phyloP scores from a whole-genome alignment of 202 grass and related monocot species.

The Bolboschoenoplectus hybrid region DNA sequence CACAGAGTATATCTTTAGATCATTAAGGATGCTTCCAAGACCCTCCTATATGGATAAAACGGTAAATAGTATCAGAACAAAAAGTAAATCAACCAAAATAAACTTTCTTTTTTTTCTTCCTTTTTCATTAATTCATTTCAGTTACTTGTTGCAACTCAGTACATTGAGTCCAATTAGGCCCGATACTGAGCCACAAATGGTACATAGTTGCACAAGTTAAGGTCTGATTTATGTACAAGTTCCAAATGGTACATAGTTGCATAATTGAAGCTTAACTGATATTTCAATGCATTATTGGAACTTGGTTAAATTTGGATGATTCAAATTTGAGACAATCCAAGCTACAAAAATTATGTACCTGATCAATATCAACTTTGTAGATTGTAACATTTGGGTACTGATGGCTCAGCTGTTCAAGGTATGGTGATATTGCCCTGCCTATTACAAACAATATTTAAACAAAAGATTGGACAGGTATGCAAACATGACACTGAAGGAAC shows the following conservation, averaged over 20 bases:
- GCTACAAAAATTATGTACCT: constrained; percentile 43
- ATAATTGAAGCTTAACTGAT: not conserved
- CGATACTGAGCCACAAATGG: not conserved
- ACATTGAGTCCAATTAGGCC: not conserved
- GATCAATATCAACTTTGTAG: constrained; percentile 88
- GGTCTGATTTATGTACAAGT: not conserved
- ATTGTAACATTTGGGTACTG: constrained; percentile 64
- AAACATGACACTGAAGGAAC: not conserved
- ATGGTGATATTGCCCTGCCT: constrained; percentile 70
- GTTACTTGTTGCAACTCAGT: not conserved
- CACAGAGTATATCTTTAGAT: constrained; percentile 76
- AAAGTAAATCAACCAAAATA: not conserved
- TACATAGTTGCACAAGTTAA: not conserved
- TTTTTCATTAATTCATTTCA: not conserved
- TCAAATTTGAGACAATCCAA: not conserved
- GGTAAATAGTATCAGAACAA: constrained; percentile 27
- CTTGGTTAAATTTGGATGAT: constrained; percentile 8
- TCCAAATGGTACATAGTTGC: too few relatives aligned
- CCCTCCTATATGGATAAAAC: constrained; percentile 59
- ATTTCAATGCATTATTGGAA: not conserved
- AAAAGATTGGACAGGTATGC: not conserved
- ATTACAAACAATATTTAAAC: constrained; percentile 24
- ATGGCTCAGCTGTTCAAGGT: constrained; percentile 61
- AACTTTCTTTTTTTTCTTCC: not conserved
- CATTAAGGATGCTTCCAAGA: constrained; percentile 44